Conservation (phyloP, 2,329 filamentous ascomycete species). For the Sarocladium oryzae region DNA sequence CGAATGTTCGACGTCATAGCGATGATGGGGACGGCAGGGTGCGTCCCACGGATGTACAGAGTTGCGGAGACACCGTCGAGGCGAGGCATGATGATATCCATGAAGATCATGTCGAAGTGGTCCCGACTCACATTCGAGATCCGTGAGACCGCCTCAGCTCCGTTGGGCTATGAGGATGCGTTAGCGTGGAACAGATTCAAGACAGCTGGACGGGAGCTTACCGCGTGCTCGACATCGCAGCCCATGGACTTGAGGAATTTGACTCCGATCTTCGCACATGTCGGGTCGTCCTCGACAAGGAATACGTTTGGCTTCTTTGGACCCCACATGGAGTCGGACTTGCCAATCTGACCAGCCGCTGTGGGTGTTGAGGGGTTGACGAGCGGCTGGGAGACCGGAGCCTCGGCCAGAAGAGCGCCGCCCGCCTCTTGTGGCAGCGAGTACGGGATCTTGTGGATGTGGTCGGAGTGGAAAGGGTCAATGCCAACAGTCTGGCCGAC, state of each 20-base stretch:
- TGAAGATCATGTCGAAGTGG: conserved; percentile 65
- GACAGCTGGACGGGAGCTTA: conserved; percentile 29
- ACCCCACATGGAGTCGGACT: conserved; percentile 46
- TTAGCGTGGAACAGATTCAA: conserved; percentile 12
- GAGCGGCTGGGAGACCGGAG: conserved; percentile 13
- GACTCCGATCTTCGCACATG: conserved; percentile 60
- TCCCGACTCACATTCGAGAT: conserved; percentile 47
- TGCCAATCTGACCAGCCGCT: conserved; percentile 24
- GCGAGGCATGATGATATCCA: conserved; percentile 97
- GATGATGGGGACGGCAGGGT: conserved; percentile 78
- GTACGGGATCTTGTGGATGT: conserved; percentile 92
- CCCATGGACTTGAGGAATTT: conserved; percentile 62
- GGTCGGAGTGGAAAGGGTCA: conserved; percentile 88
- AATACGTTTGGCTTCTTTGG: conserved; percentile 69
- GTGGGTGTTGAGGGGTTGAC: conserved; percentile 16
- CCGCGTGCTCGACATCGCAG: conserved; percentile 61
- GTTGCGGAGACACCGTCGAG: conserved; percentile 93
- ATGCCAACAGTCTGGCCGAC: conserved; percentile 88
- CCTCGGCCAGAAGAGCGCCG: conserved; percentile 28
- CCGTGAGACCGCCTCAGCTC: conserved; percentile 85
- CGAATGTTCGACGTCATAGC: conserved; percentile 99
- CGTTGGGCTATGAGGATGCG: conserved; percentile 47
- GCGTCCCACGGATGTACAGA: conserved; percentile 83
- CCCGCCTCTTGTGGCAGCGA: conserved; percentile 56
- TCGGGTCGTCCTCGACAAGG: conserved; percentile 77